These are phyloP conservation scores for Aspergillus texensis DNA, from an alignment of 2,329 filamentous ascomycete species.

Conservation along the genomic window DNA sequence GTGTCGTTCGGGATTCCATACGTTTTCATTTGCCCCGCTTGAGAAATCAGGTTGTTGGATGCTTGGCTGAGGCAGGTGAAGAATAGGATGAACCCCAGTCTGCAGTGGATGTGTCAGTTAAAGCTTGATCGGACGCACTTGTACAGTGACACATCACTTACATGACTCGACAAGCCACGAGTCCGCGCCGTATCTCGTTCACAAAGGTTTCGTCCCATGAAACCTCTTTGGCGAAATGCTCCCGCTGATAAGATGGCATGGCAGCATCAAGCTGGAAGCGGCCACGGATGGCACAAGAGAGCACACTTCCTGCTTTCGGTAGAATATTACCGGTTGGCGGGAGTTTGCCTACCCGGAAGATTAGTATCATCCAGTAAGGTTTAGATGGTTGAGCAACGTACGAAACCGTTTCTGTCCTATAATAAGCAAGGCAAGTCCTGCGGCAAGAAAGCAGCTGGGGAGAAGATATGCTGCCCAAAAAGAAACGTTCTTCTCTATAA, in stretches of 20 bases:
- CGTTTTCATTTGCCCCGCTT: too few species aligned
- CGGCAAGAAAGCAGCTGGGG: conserved; percentile 18
- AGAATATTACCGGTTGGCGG: neutral
- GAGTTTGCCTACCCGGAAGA: neutral
- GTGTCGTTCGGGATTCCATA: too few species aligned
- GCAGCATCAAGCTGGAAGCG: neutral
- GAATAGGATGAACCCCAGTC: too few species aligned
- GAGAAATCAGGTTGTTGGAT: too few species aligned
- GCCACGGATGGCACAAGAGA: neutral
- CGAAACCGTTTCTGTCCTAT: conserved; percentile 7
- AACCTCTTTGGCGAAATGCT: neutral
- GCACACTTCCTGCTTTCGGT: neutral
- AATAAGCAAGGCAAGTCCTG: conserved; percentile 13
- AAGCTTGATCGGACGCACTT: too few species aligned
- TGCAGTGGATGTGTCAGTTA: too few species aligned
- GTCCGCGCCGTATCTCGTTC: too few species aligned
- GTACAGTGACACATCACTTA: too few species aligned
- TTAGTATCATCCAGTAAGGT: too few species aligned
- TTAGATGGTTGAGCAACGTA: neutral
- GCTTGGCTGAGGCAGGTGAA: too few species aligned
- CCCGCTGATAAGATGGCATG: neutral
- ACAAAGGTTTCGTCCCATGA: too few species aligned
- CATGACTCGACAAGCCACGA: too few species aligned
- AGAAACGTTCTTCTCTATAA: conserved; percentile 22
- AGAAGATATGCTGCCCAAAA: conserved; percentile 25